Evolutionary conservation across 768 basidiomycete species (phyloP).

Genomic region (Boletellus emodensis): DNA sequence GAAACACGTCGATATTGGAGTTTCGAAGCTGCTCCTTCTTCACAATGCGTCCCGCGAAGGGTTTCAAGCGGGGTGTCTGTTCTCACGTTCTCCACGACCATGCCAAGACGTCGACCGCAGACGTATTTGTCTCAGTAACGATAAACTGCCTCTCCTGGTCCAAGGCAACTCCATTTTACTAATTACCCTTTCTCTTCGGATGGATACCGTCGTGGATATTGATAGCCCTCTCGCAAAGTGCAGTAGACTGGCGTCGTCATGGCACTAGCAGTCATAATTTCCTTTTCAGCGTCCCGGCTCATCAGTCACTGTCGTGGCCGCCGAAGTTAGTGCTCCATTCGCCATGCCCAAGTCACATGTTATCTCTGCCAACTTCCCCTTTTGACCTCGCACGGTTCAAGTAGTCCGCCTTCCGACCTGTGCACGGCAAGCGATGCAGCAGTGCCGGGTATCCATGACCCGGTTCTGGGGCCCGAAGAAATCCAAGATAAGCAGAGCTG

Average conservation of each 20-base stretch:
- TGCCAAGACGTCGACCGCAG: not conserved
- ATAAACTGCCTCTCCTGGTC: too few species aligned
- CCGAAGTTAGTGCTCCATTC: not conserved
- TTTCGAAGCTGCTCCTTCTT: not conserved
- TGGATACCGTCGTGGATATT: not conserved
- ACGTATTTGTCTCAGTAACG: too few species aligned
- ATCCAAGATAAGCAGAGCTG: too few species aligned
- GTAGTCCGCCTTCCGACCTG: too few species aligned
- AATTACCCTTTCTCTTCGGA: not conserved
- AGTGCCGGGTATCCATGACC: too few species aligned
- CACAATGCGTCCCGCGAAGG: constrained; percentile 1
- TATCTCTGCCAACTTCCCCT: too few species aligned
- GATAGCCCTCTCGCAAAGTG: not conserved
- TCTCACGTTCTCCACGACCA: not conserved
- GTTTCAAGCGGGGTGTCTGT: constrained; percentile 1
- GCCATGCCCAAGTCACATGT: too few species aligned
- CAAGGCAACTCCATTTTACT: not conserved
- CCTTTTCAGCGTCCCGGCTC: not conserved
- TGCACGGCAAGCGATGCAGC: too few species aligned
- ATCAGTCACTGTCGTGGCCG: not conserved
- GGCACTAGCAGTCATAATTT: not conserved
- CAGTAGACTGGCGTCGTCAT: not conserved
- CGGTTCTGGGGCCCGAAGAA: too few species aligned
- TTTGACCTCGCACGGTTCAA: too few species aligned
- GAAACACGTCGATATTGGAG: not conserved